phyloP scores from a whole-genome alignment of 2,329 filamentous ascomycete species.

The Penicillium sp. region DNA sequence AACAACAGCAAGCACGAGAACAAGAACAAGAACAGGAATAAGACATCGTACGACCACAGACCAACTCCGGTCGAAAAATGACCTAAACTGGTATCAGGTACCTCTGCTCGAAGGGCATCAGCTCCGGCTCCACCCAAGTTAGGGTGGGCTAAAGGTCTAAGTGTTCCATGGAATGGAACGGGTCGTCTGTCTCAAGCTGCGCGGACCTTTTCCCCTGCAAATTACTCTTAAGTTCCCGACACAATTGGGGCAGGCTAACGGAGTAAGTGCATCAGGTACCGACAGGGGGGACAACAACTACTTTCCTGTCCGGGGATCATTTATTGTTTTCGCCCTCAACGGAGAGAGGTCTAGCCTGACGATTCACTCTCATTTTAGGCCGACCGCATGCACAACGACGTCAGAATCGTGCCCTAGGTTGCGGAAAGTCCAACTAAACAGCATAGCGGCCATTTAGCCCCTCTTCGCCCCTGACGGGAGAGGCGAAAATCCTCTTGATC shows the following conservation, averaged over 20 bases:
- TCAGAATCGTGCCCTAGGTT: neutral
- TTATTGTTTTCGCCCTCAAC: neutral
- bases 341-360: neutral
- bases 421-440: neutral
- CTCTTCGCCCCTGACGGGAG: neutral
- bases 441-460: neutral
- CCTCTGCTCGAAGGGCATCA: neutral
- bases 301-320: neutral
- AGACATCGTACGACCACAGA: neutral
- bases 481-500: neutral
- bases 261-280: neutral
- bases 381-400: neutral
- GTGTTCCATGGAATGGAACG: conserved; percentile 14
- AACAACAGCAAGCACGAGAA: neutral
- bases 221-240: neutral
- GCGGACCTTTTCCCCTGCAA: neutral
- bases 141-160: neutral
- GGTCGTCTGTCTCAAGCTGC: conserved; percentile 14
- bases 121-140: conserved; percentile 2
- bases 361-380: neutral
- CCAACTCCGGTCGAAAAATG: neutral
- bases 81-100: neutral
- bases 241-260: neutral
- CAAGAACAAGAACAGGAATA: neutral
- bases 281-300: neutral